Evolutionary conservation across 805 yeast species (phyloP).

Genomic region (Spathaspora arborariae): DNA sequence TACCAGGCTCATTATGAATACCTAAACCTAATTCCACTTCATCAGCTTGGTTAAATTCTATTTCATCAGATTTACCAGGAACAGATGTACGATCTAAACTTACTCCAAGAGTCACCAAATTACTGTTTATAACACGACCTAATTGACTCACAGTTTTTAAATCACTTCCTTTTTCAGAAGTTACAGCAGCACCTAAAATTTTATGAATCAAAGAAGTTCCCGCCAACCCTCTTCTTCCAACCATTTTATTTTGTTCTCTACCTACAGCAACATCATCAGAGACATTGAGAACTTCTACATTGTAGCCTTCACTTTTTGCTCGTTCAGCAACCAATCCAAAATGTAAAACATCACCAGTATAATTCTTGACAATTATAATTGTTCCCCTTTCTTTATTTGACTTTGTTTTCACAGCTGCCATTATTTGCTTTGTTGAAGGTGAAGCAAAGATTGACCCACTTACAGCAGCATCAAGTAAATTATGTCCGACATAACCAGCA

Average conservation of each 20-base stretch:
- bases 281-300: slow-evolving; percentile 70
- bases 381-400: slow-evolving; percentile 56
- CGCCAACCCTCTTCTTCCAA: slow-evolving; percentile 92
- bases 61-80: slow-evolving; percentile 62
- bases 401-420: slow-evolving; percentile 62
- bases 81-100: slow-evolving; percentile 86
- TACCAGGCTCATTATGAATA: slow-evolving; percentile 92
- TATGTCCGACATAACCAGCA: slow-evolving; percentile 86
- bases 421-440: slow-evolving; percentile 87
- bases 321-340: slow-evolving; percentile 90
- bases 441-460: slow-evolving; percentile 92
- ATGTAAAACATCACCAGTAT: slow-evolving; percentile 91
- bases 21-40: slow-evolving; percentile 94
- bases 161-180: slow-evolving; percentile 6
- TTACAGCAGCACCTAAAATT: slow-evolving; percentile 65
- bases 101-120: slow-evolving; percentile 82
- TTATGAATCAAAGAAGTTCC: slow-evolving; percentile 89
- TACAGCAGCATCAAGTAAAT: slow-evolving; percentile 81
- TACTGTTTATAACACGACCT: slow-evolving; percentile 59
- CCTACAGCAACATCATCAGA: slow-evolving; percentile 96
- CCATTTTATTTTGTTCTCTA: slow-evolving; percentile 81
- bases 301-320: slow-evolving; percentile 72
- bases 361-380: slow-evolving; percentile 79
- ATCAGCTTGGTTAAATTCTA: slow-evolving; percentile 47
- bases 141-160: slow-evolving; percentile 52